Evolutionary conservation across 495 filamentous ascomycete species (phyloP), one percentile per base, ranked within the genome.

Genomic region (Penicilliopsis zonata): DNA sequence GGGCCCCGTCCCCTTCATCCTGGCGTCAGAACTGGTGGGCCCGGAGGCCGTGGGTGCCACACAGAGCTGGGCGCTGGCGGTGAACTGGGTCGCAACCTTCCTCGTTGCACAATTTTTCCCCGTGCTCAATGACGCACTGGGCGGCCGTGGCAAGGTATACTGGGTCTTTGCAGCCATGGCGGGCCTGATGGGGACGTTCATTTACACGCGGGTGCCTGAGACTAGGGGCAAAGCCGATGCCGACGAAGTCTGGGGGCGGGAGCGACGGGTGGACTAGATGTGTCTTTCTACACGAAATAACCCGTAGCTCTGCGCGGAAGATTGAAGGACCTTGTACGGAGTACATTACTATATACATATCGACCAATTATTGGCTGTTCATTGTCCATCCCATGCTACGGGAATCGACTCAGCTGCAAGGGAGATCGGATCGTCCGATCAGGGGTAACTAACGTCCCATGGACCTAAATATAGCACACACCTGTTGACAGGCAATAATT

Each of bases 91-190:
- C 16, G 81, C 86, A 1, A 96, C 92, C 0, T 96, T 93, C 51
- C 43, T 86, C 5, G 86, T 98, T 1, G 85, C 86, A 1, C 85
- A 90, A 46, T 88, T 92, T 53, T 95, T 95, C 67, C 87, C 87
- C 0, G 67, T 92, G 25, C 58, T 90, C 36, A 90, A 93, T 43
- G 63, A 74, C 37, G 67, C 64, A 0, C 53, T 94, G 31, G 78
- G 78, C 1, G 80, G 78, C 1, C 70, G 75, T 4, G 87, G 87
- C 0, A 80, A 76, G 65, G 80, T 86, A 0, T 95, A 87, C 50
- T 93, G 85, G 59, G 61, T 92, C 9, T 95, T 95, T 51, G 77
- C 85, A 0, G 78, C 46, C 1, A 61, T 90, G 38, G 83, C 84
- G 0, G 59, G 61, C 3, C 26, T 83, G 12, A 72, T 78, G 33